Conservation (phyloP, 1,139 yeast species). For the Saccharomyces hybrid region DNA sequence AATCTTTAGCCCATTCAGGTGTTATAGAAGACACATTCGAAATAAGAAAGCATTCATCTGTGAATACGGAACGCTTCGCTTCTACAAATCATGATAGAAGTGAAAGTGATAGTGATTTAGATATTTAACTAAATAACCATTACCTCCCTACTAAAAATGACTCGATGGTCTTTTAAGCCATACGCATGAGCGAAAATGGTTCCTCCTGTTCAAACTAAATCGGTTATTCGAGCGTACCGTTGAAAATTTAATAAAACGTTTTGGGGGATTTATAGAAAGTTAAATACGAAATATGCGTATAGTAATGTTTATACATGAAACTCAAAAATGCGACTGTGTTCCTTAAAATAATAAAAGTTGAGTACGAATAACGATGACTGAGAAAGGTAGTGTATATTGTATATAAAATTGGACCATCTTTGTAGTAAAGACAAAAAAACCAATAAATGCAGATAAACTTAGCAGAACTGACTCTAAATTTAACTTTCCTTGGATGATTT, state of each 20-base stretch:
- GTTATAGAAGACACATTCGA: slow-evolving; percentile 20
- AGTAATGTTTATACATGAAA: background rate
- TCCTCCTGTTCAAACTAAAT: background rate
- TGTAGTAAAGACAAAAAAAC: background rate
- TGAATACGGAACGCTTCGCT: background rate
- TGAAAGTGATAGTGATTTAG: slow-evolving; percentile 41
- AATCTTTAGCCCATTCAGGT: slow-evolving; percentile 30
- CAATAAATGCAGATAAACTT: background rate
- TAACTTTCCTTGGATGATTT: background rate
- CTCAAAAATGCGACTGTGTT: background rate
- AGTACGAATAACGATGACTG: background rate
- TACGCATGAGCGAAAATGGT: background rate
- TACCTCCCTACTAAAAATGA: background rate
- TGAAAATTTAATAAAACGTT: background rate
- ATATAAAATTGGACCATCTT: background rate
- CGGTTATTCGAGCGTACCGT: background rate
- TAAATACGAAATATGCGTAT: background rate
- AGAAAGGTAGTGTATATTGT: background rate
- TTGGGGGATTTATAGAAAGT: background rate
- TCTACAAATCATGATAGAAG: slow-evolving; percentile 21
- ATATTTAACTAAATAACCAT: slow-evolving; percentile 15
- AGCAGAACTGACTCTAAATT: background rate
- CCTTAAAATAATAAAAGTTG: background rate
- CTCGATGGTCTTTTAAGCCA: background rate
- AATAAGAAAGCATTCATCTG: background rate